These are phyloP conservation scores for Aspergillus sclerotiicarbonarius DNA, from an alignment of 495 filamentous ascomycete genomes.

Conservation along the genomic window DNA sequence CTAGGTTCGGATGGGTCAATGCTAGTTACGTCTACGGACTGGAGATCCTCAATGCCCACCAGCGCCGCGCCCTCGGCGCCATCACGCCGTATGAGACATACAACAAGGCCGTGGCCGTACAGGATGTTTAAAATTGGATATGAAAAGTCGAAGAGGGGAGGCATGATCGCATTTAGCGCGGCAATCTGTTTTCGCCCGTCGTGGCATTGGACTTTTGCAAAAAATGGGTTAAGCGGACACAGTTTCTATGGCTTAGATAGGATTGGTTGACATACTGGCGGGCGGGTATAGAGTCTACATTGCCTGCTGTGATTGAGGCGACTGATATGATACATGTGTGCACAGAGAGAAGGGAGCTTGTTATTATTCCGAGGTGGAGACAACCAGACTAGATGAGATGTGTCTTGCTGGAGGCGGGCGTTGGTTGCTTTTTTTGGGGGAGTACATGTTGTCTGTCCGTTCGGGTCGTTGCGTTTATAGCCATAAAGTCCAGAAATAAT, in stretches of 20 bases:
- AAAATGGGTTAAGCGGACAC: background rate
- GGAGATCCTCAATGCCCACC: constrained; percentile 77
- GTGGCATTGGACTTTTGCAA: background rate
- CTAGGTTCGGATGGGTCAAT: constrained; percentile 97
- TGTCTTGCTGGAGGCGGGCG: background rate
- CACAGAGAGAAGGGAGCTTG: background rate
- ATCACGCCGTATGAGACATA: constrained; percentile 79
- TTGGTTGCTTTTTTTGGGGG: background rate
- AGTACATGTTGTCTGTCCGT: background rate
- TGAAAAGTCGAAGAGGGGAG: background rate
- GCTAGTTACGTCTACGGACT: constrained; percentile 91
- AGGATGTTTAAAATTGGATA: constrained; percentile 17
- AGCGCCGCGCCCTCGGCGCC: constrained; percentile 78
- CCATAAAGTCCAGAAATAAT: background rate
- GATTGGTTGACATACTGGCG: background rate
- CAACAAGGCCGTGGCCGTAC: constrained; percentile 36
- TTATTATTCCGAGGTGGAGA: background rate
- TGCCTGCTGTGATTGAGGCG: background rate
- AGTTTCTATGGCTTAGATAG: background rate
- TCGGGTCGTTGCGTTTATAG: background rate
- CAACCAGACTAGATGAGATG: background rate
- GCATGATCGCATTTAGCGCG: background rate
- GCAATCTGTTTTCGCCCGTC: background rate
- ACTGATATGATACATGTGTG: background rate
- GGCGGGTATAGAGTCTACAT: background rate